Percentiles rank a stretch among this genome's conserved stretches.
Evolutionary conservation across 495 filamentous ascomycete genomes (phyloP).

Genomic region (Oidiodendron maius): DNA sequence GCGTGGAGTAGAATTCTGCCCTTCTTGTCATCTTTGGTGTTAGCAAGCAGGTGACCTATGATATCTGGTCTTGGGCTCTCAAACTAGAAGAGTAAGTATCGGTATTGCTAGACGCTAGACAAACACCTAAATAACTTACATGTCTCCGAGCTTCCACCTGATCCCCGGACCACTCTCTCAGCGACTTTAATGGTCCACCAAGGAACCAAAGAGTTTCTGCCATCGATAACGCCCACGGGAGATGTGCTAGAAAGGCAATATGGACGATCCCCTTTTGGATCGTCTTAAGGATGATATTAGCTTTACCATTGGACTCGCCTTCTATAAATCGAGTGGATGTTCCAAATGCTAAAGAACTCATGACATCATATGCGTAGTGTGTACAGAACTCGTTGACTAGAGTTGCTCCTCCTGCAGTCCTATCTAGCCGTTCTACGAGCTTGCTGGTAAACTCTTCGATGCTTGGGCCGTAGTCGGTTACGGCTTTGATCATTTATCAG

Average conservation of each 20-base stretch:
- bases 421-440: neutral
- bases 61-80: conserved; percentile 6
- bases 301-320: neutral
- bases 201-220: neutral
- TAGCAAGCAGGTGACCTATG: conserved; percentile 4
- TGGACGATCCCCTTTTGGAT: neutral
- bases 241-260: neutral
- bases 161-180: too few species aligned
- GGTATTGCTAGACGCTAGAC: too few species aligned
- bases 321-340: neutral
- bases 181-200: neutral
- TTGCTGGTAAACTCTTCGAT: conserved; percentile 6
- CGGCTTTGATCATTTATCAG: neutral
- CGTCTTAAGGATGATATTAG: neutral
- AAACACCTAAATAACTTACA: too few species aligned
- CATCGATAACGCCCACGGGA: neutral
- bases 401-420: neutral
- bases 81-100: too few species aligned
- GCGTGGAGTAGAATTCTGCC: conserved; percentile 6
- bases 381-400: neutral
- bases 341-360: conserved; percentile 1
- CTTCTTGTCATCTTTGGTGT: neutral
- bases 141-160: too few species aligned
- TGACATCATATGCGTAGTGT: conserved; percentile 7
- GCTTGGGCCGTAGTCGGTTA: conserved; percentile 2